Evolutionary conservation across 257 asterid genomes (phyloP).

Genomic region (Forsythia suspensa): DNA sequence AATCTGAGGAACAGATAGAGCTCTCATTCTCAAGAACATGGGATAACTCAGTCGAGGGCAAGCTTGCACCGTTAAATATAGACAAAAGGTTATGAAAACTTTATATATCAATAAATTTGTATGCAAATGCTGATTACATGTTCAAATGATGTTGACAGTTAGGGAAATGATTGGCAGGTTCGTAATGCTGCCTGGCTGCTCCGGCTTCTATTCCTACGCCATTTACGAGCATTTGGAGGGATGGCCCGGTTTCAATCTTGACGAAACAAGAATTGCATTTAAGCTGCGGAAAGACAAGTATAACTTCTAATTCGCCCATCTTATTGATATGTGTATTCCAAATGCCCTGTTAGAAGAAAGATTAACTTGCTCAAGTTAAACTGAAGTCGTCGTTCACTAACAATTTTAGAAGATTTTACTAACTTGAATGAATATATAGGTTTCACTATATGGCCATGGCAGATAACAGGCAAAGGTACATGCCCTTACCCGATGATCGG

Average conservation of each 20-base stretch:
- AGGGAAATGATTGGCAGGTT: slow-evolving; percentile 40
- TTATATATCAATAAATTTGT: neutral
- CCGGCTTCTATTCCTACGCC: slow-evolving; percentile 78
- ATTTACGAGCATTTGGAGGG: slow-evolving; percentile 74
- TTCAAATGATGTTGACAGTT: neutral
- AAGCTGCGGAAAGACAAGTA: slow-evolving; percentile 81
- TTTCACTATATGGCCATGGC: slow-evolving; percentile 82
- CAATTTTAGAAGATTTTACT: neutral
- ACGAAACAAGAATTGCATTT: slow-evolving; percentile 74
- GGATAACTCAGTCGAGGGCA: slow-evolving; percentile 37
- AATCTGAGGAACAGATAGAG: slow-evolving; percentile 57
- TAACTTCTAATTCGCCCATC: neutral
- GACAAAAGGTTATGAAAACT: slow-evolving; percentile 57
- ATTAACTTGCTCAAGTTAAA: neutral
- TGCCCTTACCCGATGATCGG: slow-evolving; percentile 86
- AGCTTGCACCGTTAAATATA: slow-evolving; percentile 49
- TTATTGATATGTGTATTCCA: neutral
- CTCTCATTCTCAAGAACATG: slow-evolving; percentile 54
- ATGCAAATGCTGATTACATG: neutral
- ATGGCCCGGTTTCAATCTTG: slow-evolving; percentile 81
- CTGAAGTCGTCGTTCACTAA: neutral
- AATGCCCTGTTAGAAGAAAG: neutral
- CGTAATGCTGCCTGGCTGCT: slow-evolving; percentile 59
- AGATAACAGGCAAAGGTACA: slow-evolving; percentile 62
- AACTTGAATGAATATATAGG: slow-evolving; percentile 31